Evolutionary conservation across 2,329 filamentous ascomycete species (phyloP), one percentile per base, ranked within the genome.

Genomic region (Drechslerella dactyloides): DNA sequence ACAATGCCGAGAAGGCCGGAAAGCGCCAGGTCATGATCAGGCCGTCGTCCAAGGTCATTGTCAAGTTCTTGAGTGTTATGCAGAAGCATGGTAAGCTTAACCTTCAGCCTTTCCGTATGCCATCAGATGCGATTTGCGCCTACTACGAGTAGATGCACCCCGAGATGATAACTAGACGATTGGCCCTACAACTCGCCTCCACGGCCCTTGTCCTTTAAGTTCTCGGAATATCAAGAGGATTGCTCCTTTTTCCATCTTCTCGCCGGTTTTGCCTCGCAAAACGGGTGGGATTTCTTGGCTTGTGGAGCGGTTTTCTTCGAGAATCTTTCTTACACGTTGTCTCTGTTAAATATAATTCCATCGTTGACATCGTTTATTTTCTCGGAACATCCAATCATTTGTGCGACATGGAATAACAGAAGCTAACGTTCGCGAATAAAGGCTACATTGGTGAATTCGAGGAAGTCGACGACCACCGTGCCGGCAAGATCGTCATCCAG

Each of bases 81-180:
- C 94, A 99, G 86, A 91, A 90, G 84, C 94, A 99, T 86, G 94
- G 94, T 97, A 94, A 77, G 92, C 90, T 54, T 27, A 42, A 50
- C 53, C 57, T 17, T 48, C 24, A 3, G 46, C 60, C 33, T 42
- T 17, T 58, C 19, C 13, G 8, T 56, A 56, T 50, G 61, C 24
- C 59, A 50, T 52, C 63, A 50, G 73, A 55, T 5, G 3, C n/a
- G 19, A 46, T 5, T 15, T 30, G 35, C 44, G 17, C 54, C 13
- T 19, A 30, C 44, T 73, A 63, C 74, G 69, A 54, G 73, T 35
- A 40, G 19, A 15, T 51, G 19, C 46, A 74, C 76, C 76, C 78
- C 94, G 93, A 93, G 89, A 90, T 97, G 91, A 97, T 97, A 97
- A 97, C 94, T 99, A 96, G 93, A 91, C 89, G 89, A 91, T 74